Conservation (phyloP, 306 rosid genomes). For the Psophocarpus tetragonolobus region DNA sequence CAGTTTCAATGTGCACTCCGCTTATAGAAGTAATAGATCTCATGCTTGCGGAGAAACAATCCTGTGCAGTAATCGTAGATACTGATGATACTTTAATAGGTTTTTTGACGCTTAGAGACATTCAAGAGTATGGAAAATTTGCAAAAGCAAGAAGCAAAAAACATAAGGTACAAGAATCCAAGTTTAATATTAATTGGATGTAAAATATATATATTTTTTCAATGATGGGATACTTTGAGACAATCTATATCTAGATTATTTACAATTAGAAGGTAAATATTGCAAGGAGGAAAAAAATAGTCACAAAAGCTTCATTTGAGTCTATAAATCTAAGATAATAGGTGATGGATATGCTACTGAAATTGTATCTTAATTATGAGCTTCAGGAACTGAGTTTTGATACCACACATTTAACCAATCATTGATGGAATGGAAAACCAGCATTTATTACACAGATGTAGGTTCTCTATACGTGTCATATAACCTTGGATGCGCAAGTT, state of each 20-base stretch:
- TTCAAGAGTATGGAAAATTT: conserved; percentile 64
- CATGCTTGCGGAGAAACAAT: conserved; percentile 86
- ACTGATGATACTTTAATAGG: conserved; percentile 65
- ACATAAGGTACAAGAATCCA: conserved; percentile 57
- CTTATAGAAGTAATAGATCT: conserved; percentile 74
- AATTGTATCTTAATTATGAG: conserved; percentile 13
- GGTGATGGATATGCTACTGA: conserved; percentile 1
- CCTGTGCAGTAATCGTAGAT: conserved; percentile 85
- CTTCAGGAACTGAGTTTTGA: conserved; percentile 18
- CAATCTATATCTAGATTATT: conserved; percentile 20
- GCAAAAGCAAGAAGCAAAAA: conserved; percentile 55
- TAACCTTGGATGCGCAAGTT: conserved; percentile 20
- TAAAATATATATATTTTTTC: conserved; percentile 19
- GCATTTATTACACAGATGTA: conserved; percentile 2
- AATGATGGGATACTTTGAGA: conserved; percentile 1
- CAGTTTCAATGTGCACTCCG: conserved; percentile 58
- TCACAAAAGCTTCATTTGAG: neutral
- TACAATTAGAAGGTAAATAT: conserved; percentile 11
- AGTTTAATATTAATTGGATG: conserved; percentile 23
- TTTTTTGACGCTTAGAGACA: conserved; percentile 70
- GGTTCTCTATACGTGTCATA: conserved; percentile 10
- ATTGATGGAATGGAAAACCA: conserved; percentile 28
- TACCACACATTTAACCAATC: neutral
- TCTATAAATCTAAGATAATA: conserved; percentile 4
- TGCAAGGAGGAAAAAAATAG: neutral